Base-by-base conservation (phyloP, 257 asterid genomes). In the Penstemon davidsonii region DNA sequence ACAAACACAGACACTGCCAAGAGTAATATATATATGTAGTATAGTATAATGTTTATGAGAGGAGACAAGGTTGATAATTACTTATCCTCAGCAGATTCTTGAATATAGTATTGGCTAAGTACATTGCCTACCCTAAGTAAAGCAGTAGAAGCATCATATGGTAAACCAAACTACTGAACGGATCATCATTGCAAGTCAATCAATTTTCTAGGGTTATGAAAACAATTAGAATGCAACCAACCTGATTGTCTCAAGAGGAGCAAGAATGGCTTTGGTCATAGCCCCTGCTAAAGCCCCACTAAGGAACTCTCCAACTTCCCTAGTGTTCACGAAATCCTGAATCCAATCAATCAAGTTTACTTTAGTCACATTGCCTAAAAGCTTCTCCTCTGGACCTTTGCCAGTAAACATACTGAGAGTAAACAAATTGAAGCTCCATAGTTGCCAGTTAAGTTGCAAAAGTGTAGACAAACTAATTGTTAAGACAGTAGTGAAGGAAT, bases 221-320 rank as follows among this genome's bases (percentile, higher is more conserved):
- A 25, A 47, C n/a, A 57, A 37, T 6, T 5, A 69, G 51, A 42
- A 50, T 15, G 59, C 43, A 60, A 73, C 66, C 37, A 36, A 92
- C 98, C 98, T 88, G 88, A 92, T 92, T 74, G 98, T 92, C 78
- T 92, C 98, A 9, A 92, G 94, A 65, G 98, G 98, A 73, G 97
- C 98, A 54, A 92, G 96, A 74, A 86, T 79, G 44, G 98, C 96
- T 83, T 92, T 92, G 65, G 97, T 92, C 98, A 90, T 90, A 62
- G 98, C 96, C 71, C 97, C 97, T 3, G 97, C 97, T 72, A 92
- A 75, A 57, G 98, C 97, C 75, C 97, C 98, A 65, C 97, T 92
- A 53, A 90, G 83, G 78, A 92, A 92, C 86, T 90, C 98, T 3
- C 87, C 86, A 37, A 78, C 95, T 85, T 92, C 98, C 80, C 97